phyloP scores from a whole-genome alignment of 2,329 filamentous ascomycete genomes.

The Calonectria hawksworthii region DNA sequence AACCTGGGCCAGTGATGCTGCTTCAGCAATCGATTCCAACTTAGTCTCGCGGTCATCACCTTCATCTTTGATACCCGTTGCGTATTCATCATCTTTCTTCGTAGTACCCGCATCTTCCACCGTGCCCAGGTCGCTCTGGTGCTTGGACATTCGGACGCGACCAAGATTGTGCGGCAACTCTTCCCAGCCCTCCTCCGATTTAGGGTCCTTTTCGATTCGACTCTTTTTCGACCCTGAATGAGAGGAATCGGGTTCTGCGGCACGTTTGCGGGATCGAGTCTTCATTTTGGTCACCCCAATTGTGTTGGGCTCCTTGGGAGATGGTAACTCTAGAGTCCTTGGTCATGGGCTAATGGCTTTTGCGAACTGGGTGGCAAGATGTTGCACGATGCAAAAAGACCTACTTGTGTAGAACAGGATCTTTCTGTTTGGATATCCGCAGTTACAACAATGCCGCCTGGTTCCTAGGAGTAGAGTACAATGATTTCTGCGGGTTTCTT shows the following conservation, averaged over 20 bases:
- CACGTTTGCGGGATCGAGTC: conserved; percentile 15
- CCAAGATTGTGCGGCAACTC: conserved; percentile 24
- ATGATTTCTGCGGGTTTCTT: neutral
- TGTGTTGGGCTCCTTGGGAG: neutral
- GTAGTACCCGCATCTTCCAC: neutral
- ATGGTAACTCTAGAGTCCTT: neutral
- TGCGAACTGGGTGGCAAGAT: neutral
- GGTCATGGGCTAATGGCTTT: neutral
- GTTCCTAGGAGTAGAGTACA: neutral
- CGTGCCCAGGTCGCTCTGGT: neutral
- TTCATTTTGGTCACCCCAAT: neutral
- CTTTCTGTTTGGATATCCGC: neutral
- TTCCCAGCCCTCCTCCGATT: neutral
- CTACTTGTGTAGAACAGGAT: neutral
- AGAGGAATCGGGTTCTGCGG: neutral
- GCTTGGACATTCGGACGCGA: neutral
- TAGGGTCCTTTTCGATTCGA: neutral
- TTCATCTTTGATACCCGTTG: neutral
- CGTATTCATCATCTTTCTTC: neutral
- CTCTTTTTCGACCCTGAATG: neutral
- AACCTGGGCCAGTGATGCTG: neutral
- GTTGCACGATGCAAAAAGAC: no score
- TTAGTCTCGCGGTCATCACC: neutral
- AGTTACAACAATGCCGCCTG: no score
- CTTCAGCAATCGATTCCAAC: neutral